Evolutionary conservation across 306 rosid species (phyloP).

Genomic region (Carpinus viminea): DNA sequence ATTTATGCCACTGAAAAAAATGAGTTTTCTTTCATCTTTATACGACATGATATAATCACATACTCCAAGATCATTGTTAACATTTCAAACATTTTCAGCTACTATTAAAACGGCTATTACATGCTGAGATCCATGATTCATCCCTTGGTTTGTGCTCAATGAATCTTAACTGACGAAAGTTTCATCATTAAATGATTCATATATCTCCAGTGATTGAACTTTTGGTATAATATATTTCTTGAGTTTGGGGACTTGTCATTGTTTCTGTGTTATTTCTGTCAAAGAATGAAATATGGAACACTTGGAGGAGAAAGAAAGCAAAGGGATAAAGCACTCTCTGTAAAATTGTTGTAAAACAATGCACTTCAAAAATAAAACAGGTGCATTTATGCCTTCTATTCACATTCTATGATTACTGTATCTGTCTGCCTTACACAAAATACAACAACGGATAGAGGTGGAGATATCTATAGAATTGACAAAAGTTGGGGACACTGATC

Average conservation of each 20-base stretch:
- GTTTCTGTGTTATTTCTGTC: background rate
- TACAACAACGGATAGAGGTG: slow-evolving; percentile 13
- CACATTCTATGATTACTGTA: slow-evolving; percentile 20
- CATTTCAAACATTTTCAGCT: background rate
- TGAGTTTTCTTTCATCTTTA: background rate
- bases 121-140: background rate
- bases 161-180: background rate
- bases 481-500: slow-evolving; percentile 19
- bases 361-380: slow-evolving; percentile 27
- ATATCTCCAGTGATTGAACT: background rate
- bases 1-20: too few relatives aligned
- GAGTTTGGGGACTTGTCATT: background rate
- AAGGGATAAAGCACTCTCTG: slow-evolving; percentile 21
- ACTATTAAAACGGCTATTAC: background rate
- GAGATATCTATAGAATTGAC: slow-evolving; percentile 26
- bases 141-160: background rate
- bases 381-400: slow-evolving; percentile 24
- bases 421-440: slow-evolving; percentile 29
- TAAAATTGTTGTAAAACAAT: slow-evolving; percentile 23
- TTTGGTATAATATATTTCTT: background rate
- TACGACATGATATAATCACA: background rate
- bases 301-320: slow-evolving; percentile 5
- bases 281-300: background rate
- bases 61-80: background rate
- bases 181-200: background rate